Evolutionary conservation across 306 rosid genomes (phyloP), one percentile per base, ranked within the genome.

Genomic region (Quercus wislizeni): DNA sequence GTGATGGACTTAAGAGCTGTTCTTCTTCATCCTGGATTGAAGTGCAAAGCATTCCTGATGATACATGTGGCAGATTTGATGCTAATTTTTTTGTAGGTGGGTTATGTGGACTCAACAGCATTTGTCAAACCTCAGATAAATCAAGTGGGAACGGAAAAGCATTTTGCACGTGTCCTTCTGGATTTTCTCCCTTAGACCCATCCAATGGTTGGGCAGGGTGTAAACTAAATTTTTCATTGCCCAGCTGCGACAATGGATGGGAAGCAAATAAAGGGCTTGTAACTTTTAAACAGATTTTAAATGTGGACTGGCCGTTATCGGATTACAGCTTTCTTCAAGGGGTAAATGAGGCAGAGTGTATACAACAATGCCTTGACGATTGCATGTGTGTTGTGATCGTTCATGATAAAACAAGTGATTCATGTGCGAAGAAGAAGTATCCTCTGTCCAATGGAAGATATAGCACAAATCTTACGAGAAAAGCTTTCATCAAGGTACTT

Each of bases 111-210:
- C 52, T 11, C 15, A 46, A 46, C 52, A 4, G 52, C 14, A 46
- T 46, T 2, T 46, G 52, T 41, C 35, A 31, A 31, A 31, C 35
- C 1, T 31, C 0, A 4, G 5, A 0, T 35, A 0, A 0, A 0
- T 6, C 2, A 1, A 0, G 8, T 0, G 4, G 14, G 1, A 0
- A 0, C 0, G 3, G 52, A 0, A 0, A 0, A 0, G 0, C 13
- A 46, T 0, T 2, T 46, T 46, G 52, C 52, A 2, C 0, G 0
- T 46, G 52, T 46, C 52, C 52, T 10, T 0, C 15, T 46, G 0
- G 0, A 46, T 46, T 46, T 46, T 46, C 52, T 46, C 0, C 0
- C 0, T 2, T 46, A 11, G 12, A 9, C 15, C 52, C 12, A 46
- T 46, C 52, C 14, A 11, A 11, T 0, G 0, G 0, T 46, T 46